A percentile compares a stretch with the other conserved stretches of the same genome.
Conservation (phyloP, 176 grass and related monocot species). For the Musa beccarii region DNA sequence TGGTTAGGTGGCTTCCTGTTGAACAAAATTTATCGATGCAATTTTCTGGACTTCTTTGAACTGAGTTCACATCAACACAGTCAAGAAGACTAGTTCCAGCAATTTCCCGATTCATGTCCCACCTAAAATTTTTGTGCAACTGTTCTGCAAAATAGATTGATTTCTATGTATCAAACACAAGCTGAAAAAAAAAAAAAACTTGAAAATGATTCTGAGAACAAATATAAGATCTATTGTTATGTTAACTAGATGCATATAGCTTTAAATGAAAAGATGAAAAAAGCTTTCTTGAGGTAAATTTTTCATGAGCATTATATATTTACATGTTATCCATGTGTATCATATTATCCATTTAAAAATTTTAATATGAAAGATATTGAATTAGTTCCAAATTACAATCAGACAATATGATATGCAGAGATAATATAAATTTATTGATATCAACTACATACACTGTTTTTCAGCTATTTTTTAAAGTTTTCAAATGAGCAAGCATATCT, state of each 20-base stretch:
- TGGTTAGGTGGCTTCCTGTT: constrained; percentile 31
- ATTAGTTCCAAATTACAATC: background rate
- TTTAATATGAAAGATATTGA: background rate
- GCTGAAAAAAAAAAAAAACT: background rate
- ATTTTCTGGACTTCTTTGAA: constrained; percentile 16
- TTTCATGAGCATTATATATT: background rate
- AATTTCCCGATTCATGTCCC: background rate
- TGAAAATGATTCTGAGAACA: background rate
- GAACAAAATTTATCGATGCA: constrained; percentile 10
- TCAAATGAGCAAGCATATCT: background rate
- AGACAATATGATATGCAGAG: background rate
- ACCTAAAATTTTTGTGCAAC: constrained; percentile 19
- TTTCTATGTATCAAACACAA: background rate
- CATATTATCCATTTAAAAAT: background rate
- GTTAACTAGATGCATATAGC: too few species aligned
- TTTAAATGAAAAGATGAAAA: too few species aligned
- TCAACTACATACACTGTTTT: too few species aligned
- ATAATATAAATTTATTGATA: too few species aligned
- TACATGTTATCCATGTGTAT: background rate
- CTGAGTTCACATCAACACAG: background rate
- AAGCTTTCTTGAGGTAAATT: too few species aligned
- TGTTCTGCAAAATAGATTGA: constrained; percentile 29
- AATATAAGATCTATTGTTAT: too few species aligned
- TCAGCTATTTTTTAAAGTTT: background rate
- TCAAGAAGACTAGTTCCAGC: background rate